Conservation (phyloP, 1,284 basidiomycete genomes). For the Porodaedalea pini region DNA sequence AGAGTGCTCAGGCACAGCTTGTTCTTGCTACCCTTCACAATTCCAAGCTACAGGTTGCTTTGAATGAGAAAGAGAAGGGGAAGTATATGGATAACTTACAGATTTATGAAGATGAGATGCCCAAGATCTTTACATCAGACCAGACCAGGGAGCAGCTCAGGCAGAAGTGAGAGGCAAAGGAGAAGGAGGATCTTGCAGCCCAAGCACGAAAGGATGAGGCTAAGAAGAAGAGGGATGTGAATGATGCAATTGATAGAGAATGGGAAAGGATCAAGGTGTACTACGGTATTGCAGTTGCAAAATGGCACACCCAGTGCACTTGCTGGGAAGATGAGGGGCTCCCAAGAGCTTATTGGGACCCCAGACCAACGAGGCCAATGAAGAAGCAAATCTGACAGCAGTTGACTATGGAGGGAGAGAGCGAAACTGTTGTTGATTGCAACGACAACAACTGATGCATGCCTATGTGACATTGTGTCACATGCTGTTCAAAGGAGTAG, state of each 20-base stretch:
- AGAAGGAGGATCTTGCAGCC: too few relatives aligned
- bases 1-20: slow-evolving; percentile 26
- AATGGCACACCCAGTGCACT: background rate
- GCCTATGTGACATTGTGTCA: background rate
- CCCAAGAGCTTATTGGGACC: background rate
- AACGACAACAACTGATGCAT: background rate
- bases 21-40: slow-evolving; percentile 27
- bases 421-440: background rate
- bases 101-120: background rate
- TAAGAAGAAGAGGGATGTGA: too few relatives aligned
- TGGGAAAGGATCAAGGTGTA: background rate
- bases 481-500: background rate
- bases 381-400: background rate
- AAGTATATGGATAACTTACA: background rate
- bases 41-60: slow-evolving; percentile 24
- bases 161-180: too few relatives aligned
- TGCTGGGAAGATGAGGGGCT: background rate
- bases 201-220: too few relatives aligned
- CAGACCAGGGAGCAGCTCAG: too few relatives aligned
- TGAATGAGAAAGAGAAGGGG: slow-evolving; percentile 27
- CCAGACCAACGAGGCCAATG: background rate
- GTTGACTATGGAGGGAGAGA: background rate
- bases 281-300: background rate
- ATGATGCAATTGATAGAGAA: too few relatives aligned
- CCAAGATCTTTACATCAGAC: too few relatives aligned